phyloP scores from a whole-genome alignment of 768 basidiomycete species.

The Psilocybe azurescens region DNA sequence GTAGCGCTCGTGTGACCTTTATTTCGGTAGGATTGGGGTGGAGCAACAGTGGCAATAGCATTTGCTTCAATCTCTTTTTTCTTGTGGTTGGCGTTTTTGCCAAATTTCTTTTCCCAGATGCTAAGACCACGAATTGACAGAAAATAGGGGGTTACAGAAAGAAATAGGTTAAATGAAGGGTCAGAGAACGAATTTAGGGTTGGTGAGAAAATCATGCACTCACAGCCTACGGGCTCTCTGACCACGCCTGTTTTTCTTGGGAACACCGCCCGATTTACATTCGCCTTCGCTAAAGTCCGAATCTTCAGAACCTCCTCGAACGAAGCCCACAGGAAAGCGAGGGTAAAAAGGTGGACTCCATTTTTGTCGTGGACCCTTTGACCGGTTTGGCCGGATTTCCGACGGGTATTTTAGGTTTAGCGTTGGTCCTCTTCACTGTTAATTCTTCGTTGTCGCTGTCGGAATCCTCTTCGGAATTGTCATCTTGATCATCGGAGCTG shows the following conservation, averaged over 20 bases:
- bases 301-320: conserved; percentile 77
- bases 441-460: conserved; percentile 39
- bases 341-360: conserved; percentile 71
- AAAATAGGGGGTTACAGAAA: background rate
- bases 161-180: conserved; percentile 5
- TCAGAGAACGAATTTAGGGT: background rate
- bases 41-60: conserved; percentile 16
- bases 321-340: conserved; percentile 87
- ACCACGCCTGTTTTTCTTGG: conserved; percentile 88
- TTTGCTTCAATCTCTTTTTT: conserved; percentile 68
- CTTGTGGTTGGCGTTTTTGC: conserved; percentile 89
- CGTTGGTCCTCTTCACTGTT: conserved; percentile 24
- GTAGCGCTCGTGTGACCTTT: conserved; percentile 23
- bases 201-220: conserved; percentile 41
- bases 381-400: conserved; percentile 11
- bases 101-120: conserved; percentile 98
- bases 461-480: conserved; percentile 15
- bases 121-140: conserved; percentile 43
- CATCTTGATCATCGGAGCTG: conserved; percentile 44
- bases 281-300: conserved; percentile 80
- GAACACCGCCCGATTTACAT: conserved; percentile 52
- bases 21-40: conserved; percentile 17
- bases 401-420: conserved; percentile 21
- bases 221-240: conserved; percentile 95
- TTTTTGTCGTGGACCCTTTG: conserved; percentile 17